Evolutionary conservation across 805 yeast genomes (phyloP).

Genomic region (Yarrowia hollandica): DNA sequence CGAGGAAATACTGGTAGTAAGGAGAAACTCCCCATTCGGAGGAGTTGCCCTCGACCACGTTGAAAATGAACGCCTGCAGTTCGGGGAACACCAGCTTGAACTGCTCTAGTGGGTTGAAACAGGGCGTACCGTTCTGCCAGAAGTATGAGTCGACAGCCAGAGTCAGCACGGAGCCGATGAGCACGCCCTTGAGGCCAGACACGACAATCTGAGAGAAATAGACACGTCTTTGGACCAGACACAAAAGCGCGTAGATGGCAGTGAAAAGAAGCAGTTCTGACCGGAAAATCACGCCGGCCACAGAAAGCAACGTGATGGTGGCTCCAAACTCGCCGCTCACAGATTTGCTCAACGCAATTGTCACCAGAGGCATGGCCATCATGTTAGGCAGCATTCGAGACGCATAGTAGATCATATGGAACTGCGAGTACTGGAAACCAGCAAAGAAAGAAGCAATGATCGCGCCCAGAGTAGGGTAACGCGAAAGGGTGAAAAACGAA

Average conservation of each 20-base stretch:
- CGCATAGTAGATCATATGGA: slow-evolving; percentile 78
- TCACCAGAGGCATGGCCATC: slow-evolving; percentile 69
- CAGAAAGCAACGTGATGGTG: slow-evolving; percentile 57
- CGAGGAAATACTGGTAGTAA: slow-evolving; percentile 60
- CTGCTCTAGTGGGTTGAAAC: slow-evolving; percentile 12
- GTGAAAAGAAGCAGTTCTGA: slow-evolving; percentile 61
- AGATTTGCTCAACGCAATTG: slow-evolving; percentile 53
- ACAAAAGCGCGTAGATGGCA: slow-evolving; percentile 46
- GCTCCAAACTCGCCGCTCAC: slow-evolving; percentile 51
- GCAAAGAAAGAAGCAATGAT: slow-evolving; percentile 51
- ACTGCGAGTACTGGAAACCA: slow-evolving; percentile 62
- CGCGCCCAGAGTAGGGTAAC: slow-evolving; percentile 30
- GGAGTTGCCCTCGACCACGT: slow-evolving; percentile 73
- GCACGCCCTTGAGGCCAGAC: slow-evolving; percentile 48
- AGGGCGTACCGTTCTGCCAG: slow-evolving; percentile 52
- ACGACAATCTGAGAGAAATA: slow-evolving; percentile 42
- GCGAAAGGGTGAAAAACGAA: slow-evolving; percentile 34
- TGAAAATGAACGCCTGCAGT: slow-evolving; percentile 66
- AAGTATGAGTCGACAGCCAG: slow-evolving; percentile 66
- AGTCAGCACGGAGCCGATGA: slow-evolving; percentile 53
- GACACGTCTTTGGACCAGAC: slow-evolving; percentile 50
- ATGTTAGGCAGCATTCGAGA: slow-evolving; percentile 87
- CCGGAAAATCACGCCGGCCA: slow-evolving; percentile 68
- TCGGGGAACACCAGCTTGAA: slow-evolving; percentile 65
- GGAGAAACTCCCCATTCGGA: slow-evolving; percentile 87